Base-by-base conservation (phyloP, 495 filamentous ascomycete genomes). In the Letharia columbiana region DNA sequence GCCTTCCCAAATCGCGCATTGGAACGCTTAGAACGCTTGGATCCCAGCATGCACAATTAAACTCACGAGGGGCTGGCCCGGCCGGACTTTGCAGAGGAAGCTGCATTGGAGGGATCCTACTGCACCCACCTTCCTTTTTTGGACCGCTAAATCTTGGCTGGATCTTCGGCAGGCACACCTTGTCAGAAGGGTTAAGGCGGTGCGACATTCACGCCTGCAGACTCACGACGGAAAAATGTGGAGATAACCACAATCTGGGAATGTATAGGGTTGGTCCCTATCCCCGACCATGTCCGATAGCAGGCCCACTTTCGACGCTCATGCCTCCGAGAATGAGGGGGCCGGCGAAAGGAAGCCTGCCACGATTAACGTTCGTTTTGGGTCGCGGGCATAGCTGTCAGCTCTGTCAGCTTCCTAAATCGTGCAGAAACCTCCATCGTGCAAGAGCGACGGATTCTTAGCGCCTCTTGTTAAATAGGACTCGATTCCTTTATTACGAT, bases 391-490 rank as follows among this genome's bases (percentile, higher is more conserved):
- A 57, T 57, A 13, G 41, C 17, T 3, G 28, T 10, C 12, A 37
- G 54, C 31, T 37, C 54, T 33, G 54, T 37, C 54, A 57, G 54
- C 31, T 57, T 37, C 54, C 54, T 37, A 20, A 57, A 57, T 20
- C 20, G 54, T n/a, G 31, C 54, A 39, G 4, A 17, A 39, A 8
- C 11, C 3, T 12, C 54, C 17, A 37, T 57, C 7, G 3, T 57
- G 31, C 54, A 37, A 37, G 33, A 35, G 33, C 33, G 31, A 20
- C 13, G 33, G 6, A 20, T 5, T 37, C 54, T 57, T 57, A 33
- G 33, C 54, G 33, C 39, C 0, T 20, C 17, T 37, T 57, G 4
- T 57, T 57, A 57, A 57, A 37, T 0, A 37, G 15, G 8, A 18
- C n/a, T 20, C 54, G 17, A 37, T 0, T 57, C 54, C 15, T 57